phyloP scores from a whole-genome alignment of 108 stramenopile species.

The Bacterosira constricta region DNA sequence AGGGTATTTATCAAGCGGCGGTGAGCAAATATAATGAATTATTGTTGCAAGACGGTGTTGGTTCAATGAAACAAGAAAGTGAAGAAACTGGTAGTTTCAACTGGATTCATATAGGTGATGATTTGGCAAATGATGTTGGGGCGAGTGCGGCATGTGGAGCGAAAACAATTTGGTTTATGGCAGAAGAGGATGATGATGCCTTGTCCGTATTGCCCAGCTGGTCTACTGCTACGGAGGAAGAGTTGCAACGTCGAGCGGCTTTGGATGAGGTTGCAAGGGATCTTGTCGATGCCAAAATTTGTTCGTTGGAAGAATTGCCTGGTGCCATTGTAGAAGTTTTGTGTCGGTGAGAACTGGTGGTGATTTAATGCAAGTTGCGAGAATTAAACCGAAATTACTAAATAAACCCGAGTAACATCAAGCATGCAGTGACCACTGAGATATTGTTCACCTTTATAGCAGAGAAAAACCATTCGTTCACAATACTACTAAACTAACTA shows the following conservation, averaged over 20 bases:
- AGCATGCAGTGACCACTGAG: too few species aligned
- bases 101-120: constrained; percentile 83
- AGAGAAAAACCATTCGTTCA: too few species aligned
- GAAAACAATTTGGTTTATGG: constrained; percentile 58
- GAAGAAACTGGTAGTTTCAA: background rate
- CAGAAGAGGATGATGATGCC: too few species aligned
- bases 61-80: background rate
- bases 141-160: constrained; percentile 65
- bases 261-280: constrained; percentile 21
- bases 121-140: constrained; percentile 79
- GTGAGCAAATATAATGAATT: constrained; percentile 33
- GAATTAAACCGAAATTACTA: too few species aligned
- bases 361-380: too few species aligned
- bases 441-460: too few species aligned
- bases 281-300: constrained; percentile 17
- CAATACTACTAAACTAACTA: too few species aligned
- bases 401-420: too few species aligned
- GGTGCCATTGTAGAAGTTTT: constrained; percentile 9
- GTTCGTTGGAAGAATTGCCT: constrained; percentile 13
- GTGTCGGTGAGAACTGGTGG: background rate
- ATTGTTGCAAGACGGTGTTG: too few species aligned
- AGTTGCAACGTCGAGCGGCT: constrained; percentile 31
- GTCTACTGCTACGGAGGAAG: constrained; percentile 57
- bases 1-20: constrained; percentile 66
- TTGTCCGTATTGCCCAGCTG: constrained; percentile 24